phyloP scores from a whole-genome alignment of 2,329 filamentous ascomycete genomes.

The Fusarium miscanthi region DNA sequence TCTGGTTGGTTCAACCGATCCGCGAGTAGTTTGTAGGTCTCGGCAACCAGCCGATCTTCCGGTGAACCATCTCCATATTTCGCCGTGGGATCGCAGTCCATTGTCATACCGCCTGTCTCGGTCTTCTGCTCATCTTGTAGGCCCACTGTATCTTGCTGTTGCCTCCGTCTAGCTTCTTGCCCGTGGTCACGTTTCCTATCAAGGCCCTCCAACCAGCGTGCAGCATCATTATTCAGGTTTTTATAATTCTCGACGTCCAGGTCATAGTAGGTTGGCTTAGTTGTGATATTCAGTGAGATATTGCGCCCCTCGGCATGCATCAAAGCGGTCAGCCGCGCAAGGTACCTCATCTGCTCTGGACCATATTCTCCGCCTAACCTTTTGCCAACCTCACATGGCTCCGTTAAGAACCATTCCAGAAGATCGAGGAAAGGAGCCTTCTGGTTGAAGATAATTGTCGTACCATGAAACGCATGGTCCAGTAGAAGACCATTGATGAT shows the following conservation, averaged over 20 bases:
- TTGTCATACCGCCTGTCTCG: too few species aligned
- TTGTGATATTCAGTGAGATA: neutral
- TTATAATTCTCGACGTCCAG: neutral
- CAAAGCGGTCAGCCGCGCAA: accelerated
- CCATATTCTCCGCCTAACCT: neutral
- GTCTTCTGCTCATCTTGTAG: too few species aligned
- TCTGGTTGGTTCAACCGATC: too few species aligned
- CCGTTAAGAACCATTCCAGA: neutral
- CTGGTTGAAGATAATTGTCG: accelerated
- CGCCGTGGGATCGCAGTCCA: too few species aligned
- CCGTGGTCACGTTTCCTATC: too few species aligned
- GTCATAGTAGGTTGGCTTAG: accelerated
- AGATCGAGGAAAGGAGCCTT: accelerated
- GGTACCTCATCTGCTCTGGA: neutral
- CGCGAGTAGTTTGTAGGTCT: too few species aligned
- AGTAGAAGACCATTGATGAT: neutral
- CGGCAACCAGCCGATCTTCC: too few species aligned
- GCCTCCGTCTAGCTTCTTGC: too few species aligned
- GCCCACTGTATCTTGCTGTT: too few species aligned
- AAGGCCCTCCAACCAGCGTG: neutral
- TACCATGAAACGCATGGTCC: neutral
- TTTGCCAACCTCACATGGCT: neutral
- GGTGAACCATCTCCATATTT: too few species aligned
- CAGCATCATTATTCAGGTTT: neutral
- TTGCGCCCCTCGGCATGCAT: neutral